phyloP scores from a whole-genome alignment of 371 early-diverging fungal species.

The Mucor sp. region DNA sequence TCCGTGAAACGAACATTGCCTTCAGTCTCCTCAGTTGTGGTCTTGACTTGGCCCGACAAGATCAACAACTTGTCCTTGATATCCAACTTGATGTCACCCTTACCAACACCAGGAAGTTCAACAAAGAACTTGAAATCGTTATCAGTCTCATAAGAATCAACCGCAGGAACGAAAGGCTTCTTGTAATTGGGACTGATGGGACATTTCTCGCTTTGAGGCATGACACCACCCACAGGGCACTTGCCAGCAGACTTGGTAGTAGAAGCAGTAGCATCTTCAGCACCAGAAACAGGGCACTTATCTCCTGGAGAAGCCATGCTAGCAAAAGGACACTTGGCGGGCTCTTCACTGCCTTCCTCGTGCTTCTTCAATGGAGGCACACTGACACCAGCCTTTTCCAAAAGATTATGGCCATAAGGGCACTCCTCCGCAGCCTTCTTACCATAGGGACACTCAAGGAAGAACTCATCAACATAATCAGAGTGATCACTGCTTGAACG shows the following conservation, averaged over 20 bases:
- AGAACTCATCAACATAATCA: conserved; percentile 3
- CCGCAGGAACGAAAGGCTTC: neutral
- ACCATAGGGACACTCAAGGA: conserved; percentile 20
- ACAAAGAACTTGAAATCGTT: conserved; percentile 14
- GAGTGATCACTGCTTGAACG: neutral
- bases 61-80: conserved; percentile 19
- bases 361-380: conserved; percentile 1
- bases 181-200: conserved; percentile 12
- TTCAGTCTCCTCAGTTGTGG: neutral
- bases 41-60: neutral
- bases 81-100: conserved; percentile 10
- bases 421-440: conserved; percentile 9
- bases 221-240: conserved; percentile 16
- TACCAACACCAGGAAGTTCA: conserved; percentile 17
- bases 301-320: neutral
- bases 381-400: conserved; percentile 3
- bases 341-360: neutral
- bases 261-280: neutral
- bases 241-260: neutral
- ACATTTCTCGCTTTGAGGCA: conserved; percentile 16
- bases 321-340: conserved; percentile 11
- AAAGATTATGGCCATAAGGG: conserved; percentile 11
- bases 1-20: neutral
- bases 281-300: conserved; percentile 4
- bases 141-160: conserved; percentile 14